Evolutionary conservation across 768 basidiomycete genomes (phyloP).

Genomic region (Boletellus sp.): DNA sequence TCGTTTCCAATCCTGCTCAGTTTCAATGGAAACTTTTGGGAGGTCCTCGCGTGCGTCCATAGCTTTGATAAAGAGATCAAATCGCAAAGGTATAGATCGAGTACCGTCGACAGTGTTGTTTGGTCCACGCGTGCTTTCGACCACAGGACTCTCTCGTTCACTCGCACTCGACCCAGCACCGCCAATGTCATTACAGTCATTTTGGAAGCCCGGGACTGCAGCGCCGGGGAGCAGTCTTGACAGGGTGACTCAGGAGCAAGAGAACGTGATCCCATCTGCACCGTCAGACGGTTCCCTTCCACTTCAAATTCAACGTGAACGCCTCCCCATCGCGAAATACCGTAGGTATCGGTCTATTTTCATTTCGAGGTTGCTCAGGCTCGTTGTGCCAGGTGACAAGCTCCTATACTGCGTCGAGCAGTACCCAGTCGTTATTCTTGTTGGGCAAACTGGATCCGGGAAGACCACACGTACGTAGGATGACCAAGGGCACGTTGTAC

Average conservation of each 20-base stretch:
- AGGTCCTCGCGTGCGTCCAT: slow-evolving; percentile 40
- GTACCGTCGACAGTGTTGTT: too few relatives aligned
- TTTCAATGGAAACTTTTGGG: slow-evolving; percentile 59
- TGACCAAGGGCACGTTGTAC: neutral
- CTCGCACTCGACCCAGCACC: neutral
- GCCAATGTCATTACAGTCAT: slow-evolving; percentile 54
- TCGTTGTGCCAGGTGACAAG: slow-evolving; percentile 53
- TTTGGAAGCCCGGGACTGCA: slow-evolving; percentile 87
- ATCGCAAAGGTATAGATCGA: neutral
- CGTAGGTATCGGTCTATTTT: slow-evolving; percentile 38
- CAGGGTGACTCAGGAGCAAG: slow-evolving; percentile 75
- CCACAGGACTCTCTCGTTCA: neutral
- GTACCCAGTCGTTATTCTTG: slow-evolving; percentile 80
- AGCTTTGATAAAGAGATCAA: too few relatives aligned
- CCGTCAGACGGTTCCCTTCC: slow-evolving; percentile 52
- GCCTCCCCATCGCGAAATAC: slow-evolving; percentile 89
- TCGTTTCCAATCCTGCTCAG: slow-evolving; percentile 62
- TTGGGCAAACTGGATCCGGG: slow-evolving; percentile 95
- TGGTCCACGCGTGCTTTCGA: neutral
- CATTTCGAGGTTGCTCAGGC: neutral
- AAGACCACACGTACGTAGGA: slow-evolving; percentile 87
- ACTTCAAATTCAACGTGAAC: slow-evolving; percentile 72
- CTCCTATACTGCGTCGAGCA: slow-evolving; percentile 83
- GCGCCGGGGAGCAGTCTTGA: slow-evolving; percentile 88
- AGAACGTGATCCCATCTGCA: slow-evolving; percentile 63